Base-by-base conservation (phyloP, 164 flowering plant genomes). In the Echeveria elegans region DNA sequence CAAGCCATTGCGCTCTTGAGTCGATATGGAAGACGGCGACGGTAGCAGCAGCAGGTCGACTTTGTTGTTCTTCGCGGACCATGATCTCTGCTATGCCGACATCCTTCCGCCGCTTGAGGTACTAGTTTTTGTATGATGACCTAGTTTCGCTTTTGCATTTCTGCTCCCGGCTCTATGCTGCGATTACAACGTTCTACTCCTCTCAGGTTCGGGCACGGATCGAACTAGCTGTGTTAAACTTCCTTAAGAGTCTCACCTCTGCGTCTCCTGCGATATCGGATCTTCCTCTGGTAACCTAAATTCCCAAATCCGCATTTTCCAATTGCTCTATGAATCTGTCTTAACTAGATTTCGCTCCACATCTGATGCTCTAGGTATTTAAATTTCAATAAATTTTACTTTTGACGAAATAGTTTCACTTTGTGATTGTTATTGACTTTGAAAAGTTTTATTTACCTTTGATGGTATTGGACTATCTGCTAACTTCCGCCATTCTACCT, bases 141-240 rank as follows among this genome's bases (percentile, higher is more conserved):
- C 48, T 14, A 11, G 36, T 4, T 31, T 41, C 32, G 31, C 30
- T 32, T 68, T 50, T 18, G 23, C 31, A 23, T 40, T 34, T 10
- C 14, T 8, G 21, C 26, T 26, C 23, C 36, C 32, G 21, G 15
- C 18, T 45, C 31, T 16, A 15, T 50, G 23, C 28, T 3, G 12
- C 21, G 34, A 59, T 36, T 29, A 36, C 19, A 26, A 34, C 61
- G n/a, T 12, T n/a, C 7, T 63, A 16, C 4, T 7, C 14, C 16
- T 52, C 72, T 40, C 82, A 89, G 96, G 98, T 85, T 59, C 82
- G 84, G 71, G 91, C 91, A 7, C 73, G 99, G 74, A 91, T 91
- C 62, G 87, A 94, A 82, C 87, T 91, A 0, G 83, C 97, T 7
- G 89, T 88, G 6, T 84, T 91, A 66, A 85, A 77, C 75, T 88